Percentiles rank a stretch among this genome's conserved stretches.
Evolutionary conservation across 1,284 basidiomycete genomes (phyloP).

Genomic region (Trametes versicolor): DNA sequence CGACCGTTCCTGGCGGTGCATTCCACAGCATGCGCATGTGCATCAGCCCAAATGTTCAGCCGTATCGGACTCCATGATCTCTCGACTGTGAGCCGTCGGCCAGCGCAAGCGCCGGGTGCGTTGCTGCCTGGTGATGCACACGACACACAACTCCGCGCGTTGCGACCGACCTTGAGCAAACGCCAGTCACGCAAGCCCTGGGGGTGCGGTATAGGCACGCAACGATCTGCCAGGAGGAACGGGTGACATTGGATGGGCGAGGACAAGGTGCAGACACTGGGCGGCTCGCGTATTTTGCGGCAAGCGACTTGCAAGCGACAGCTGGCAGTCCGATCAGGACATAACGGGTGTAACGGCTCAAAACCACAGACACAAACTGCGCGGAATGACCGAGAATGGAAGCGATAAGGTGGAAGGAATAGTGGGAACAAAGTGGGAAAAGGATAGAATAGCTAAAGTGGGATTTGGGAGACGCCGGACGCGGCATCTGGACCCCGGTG

Average conservation of each 20-base stretch:
- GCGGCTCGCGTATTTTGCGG: conserved; percentile 9
- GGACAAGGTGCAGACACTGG: conserved; percentile 22
- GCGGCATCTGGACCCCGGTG: conserved; percentile 39
- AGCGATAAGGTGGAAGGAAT: conserved; percentile 10
- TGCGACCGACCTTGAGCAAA: not conserved
- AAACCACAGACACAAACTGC: conserved; percentile 2
- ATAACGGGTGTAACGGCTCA: not conserved
- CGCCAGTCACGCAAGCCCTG: not conserved
- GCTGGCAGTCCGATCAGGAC: not conserved
- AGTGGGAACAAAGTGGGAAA: conserved; percentile 1
- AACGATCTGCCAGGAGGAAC: conserved; percentile 19
- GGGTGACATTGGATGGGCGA: conserved; percentile 23
- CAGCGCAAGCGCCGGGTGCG: conserved; percentile 8
- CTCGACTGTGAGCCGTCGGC: conserved; percentile 14
- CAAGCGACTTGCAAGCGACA: not conserved
- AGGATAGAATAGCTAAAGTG: conserved; percentile 16
- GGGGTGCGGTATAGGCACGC: conserved; percentile 7
- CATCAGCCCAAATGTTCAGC: conserved; percentile 22
- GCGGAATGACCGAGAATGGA: not conserved
- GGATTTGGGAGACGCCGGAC: conserved; percentile 24
- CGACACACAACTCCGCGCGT: not conserved
- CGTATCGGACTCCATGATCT: conserved; percentile 26
- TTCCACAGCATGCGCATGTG: conserved; percentile 1
- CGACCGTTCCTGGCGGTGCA: conserved; percentile 21
- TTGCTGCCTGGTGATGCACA: not conserved